Percentiles rank a stretch among this genome's conserved stretches.
Evolutionary conservation across 768 basidiomycete genomes (phyloP).

Genomic region (Trametes coccinea): DNA sequence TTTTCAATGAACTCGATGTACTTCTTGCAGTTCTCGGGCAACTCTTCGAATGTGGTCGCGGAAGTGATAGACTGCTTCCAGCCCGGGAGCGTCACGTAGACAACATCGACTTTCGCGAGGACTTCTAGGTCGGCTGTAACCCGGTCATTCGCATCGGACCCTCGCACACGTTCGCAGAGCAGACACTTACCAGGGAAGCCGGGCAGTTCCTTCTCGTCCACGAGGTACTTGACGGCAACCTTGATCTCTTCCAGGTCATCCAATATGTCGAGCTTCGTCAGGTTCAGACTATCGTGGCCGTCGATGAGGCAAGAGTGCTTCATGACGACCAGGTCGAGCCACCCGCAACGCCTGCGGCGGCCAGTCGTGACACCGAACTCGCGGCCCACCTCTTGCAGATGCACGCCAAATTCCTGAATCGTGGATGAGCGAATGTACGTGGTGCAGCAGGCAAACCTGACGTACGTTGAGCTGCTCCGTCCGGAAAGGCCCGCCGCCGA

Average conservation of each 20-base stretch:
- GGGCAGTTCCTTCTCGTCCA: conserved; percentile 76
- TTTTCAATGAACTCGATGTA: conserved; percentile 89
- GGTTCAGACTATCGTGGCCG: conserved; percentile 89
- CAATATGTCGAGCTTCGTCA: conserved; percentile 95
- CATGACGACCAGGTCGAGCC: conserved; percentile 96
- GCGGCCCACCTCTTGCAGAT: conserved; percentile 89
- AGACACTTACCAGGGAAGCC: conserved; percentile 79
- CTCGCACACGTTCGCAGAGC: too few species aligned
- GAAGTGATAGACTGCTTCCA: conserved; percentile 82
- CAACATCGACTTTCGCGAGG: conserved; percentile 77
- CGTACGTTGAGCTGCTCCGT: conserved; percentile 89
- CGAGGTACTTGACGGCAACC: conserved; percentile 75
- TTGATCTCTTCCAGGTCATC: conserved; percentile 86
- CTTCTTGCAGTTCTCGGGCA: conserved; percentile 82
- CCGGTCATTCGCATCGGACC: neutral
- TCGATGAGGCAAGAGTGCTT: conserved; percentile 92
- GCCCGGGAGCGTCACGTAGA: conserved; percentile 87
- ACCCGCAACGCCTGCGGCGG: conserved; percentile 89
- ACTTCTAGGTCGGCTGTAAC: conserved; percentile 78
- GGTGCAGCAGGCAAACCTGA: conserved; percentile 11
- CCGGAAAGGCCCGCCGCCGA: conserved; percentile 98
- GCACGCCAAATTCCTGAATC: conserved; percentile 71
- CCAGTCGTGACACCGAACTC: conserved; percentile 96
- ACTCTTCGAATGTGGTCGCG: conserved; percentile 60
- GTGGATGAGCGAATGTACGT: neutral